Evolutionary conservation across 2,329 filamentous ascomycete genomes (phyloP).

Genomic region (Coniochaeta prunicola): DNA sequence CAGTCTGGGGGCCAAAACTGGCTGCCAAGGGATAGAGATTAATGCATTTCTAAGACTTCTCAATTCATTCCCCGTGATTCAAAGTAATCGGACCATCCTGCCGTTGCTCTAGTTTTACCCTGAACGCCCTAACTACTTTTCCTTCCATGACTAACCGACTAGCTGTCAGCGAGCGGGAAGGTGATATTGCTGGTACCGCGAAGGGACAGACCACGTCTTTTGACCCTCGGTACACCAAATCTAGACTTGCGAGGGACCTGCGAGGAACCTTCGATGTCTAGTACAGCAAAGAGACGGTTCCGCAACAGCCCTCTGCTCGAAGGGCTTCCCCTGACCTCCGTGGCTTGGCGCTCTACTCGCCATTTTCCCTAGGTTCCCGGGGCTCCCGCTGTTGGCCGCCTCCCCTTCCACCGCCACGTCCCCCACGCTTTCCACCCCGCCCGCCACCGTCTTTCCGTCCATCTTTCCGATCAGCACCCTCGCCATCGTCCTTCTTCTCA

Average conservation of each 20-base stretch:
- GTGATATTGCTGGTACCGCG: background rate
- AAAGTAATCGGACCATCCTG: background rate
- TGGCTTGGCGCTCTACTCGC: constrained; percentile 20
- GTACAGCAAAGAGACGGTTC: background rate
- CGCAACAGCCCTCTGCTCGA: background rate
- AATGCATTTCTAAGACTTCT: background rate
- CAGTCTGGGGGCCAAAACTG: background rate
- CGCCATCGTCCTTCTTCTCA: constrained; percentile 37
- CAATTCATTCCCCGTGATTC: background rate
- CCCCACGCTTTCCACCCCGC: constrained; percentile 37
- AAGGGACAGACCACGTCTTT: background rate
- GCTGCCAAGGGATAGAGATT: background rate
- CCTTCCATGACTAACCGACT: background rate
- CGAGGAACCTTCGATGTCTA: background rate
- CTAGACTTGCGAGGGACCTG: background rate
- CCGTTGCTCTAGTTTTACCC: background rate
- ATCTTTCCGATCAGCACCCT: constrained; percentile 37
- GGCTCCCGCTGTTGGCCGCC: constrained; percentile 41
- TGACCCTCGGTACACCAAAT: background rate
- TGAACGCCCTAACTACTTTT: background rate
- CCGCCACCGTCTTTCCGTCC: constrained; percentile 27
- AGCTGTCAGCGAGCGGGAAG: background rate
- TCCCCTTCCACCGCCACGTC: constrained; percentile 36
- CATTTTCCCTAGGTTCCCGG: constrained; percentile 39
- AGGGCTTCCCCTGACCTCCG: background rate